Evolutionary conservation across 495 filamentous ascomycete species (phyloP).

Genomic region (Penicillium mononematosum): DNA sequence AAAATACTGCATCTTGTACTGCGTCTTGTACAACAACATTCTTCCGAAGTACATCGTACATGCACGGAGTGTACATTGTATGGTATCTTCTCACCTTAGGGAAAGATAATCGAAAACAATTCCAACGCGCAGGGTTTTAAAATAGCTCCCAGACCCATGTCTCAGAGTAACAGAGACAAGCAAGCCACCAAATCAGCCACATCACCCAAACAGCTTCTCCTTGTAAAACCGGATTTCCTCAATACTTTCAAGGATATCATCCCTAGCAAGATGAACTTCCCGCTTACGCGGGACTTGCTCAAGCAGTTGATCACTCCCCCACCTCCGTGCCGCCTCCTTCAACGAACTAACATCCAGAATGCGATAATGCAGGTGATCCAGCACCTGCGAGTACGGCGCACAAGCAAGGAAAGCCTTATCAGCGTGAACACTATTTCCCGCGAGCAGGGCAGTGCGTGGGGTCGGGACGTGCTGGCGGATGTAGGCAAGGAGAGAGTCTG

Average conservation of each 20-base stretch:
- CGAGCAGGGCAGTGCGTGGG: slow-evolving; percentile 64
- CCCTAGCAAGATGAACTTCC: slow-evolving; percentile 73
- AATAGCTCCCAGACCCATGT: background rate
- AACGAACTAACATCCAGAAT: slow-evolving; percentile 88
- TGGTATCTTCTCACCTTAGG: background rate
- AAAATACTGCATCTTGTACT: background rate
- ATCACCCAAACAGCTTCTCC: slow-evolving; percentile 33
- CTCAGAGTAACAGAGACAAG: background rate
- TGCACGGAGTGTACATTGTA: background rate
- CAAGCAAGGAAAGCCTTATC: slow-evolving; percentile 80
- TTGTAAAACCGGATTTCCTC: slow-evolving; percentile 82
- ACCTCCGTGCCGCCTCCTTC: slow-evolving; percentile 83
- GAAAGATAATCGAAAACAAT: background rate
- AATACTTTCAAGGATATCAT: slow-evolving; percentile 95
- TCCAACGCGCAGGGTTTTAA: background rate
- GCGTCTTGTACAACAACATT: background rate
- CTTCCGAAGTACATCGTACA: background rate
- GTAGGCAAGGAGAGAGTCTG: slow-evolving; percentile 71
- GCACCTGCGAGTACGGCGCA: slow-evolving; percentile 66
- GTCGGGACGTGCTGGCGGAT: slow-evolving; percentile 68
- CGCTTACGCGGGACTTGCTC: slow-evolving; percentile 65
- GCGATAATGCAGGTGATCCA: slow-evolving; percentile 80
- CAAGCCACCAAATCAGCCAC: slow-evolving; percentile 1
- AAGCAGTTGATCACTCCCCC: slow-evolving; percentile 64
- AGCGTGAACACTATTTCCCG: slow-evolving; percentile 89